These are phyloP conservation scores for Trifolium subterraneum DNA, from an alignment of 306 rosid species.

Conservation along the genomic window DNA sequence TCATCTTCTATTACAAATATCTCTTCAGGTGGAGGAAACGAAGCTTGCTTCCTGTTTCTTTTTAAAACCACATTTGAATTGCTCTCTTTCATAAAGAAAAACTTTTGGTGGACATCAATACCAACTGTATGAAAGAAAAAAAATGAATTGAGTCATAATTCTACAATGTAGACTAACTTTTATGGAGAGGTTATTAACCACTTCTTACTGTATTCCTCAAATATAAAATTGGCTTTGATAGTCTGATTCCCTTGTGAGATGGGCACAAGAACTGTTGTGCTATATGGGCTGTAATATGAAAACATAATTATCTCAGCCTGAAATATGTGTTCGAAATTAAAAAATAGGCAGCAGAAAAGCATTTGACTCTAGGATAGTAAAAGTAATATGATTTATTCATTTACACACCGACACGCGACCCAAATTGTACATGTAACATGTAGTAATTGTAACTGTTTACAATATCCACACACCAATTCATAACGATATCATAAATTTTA, in stretches of 20 bases:
- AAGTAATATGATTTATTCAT: conserved; percentile 4
- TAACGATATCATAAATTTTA: conserved; percentile 19
- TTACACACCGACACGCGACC: neutral
- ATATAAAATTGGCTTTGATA: conserved; percentile 77
- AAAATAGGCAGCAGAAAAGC: conserved; percentile 32
- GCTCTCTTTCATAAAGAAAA: conserved; percentile 56
- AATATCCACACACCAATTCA: neutral
- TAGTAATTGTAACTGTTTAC: conserved; percentile 6
- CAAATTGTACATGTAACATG: neutral
- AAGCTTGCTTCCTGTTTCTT: conserved; percentile 51
- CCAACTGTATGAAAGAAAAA: conserved; percentile 68
- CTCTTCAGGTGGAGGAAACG: conserved; percentile 56
- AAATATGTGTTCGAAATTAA: conserved; percentile 18
- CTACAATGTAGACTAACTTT: conserved; percentile 21
- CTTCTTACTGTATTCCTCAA: conserved; percentile 81
- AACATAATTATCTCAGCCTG: conserved; percentile 36
- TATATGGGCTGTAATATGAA: conserved; percentile 79
- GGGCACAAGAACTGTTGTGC: conserved; percentile 65
- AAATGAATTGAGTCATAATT: conserved; percentile 4
- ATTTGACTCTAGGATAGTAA: conserved; percentile 11
- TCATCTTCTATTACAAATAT: conserved; percentile 63
- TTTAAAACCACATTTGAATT: conserved; percentile 47
- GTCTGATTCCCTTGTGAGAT: conserved; percentile 72
- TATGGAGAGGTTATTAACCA: conserved; percentile 35
- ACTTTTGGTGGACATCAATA: conserved; percentile 74